A percentile compares a stretch with the other conserved stretches of the same genome.
Evolutionary conservation across 225 moss, liverwort and hornwort species (phyloP).

Genomic region (Neckera pumila): DNA sequence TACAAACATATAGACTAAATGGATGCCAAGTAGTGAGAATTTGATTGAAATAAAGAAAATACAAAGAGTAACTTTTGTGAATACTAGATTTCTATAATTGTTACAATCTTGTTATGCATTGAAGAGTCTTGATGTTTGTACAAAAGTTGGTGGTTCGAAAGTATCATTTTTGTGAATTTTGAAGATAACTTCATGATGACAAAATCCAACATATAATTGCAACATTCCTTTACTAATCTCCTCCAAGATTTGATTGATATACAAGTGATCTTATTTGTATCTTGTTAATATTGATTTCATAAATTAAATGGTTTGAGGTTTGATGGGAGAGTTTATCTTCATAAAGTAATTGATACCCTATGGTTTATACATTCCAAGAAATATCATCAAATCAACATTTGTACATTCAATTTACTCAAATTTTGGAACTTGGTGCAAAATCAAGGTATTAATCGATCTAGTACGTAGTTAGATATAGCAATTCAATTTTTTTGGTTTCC

Average conservation of each 20-base stretch:
- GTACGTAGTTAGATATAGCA: no score
- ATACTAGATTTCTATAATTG: background rate
- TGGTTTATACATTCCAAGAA: no score
- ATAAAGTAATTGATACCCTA: no score
- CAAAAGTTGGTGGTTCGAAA: background rate
- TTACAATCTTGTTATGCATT: background rate
- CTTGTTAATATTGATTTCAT: background rate
- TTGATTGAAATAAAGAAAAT: background rate
- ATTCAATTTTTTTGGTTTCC: no score
- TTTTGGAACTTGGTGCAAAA: background rate
- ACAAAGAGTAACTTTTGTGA: rapidly evolving
- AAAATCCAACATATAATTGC: background rate
- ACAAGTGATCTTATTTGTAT: background rate
- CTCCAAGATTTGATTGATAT: background rate
- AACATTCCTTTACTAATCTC: background rate
- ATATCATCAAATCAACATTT: background rate
- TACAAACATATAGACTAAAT: background rate
- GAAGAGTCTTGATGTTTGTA: background rate
- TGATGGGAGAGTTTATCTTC: background rate
- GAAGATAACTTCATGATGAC: background rate
- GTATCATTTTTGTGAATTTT: background rate
- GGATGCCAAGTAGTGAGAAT: background rate
- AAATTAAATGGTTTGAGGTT: background rate
- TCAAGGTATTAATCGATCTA: no score
- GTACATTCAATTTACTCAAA: background rate